Evolutionary conservation across 805 yeast genomes (phyloP).

Genomic region (Wickerhamiella brachini): DNA sequence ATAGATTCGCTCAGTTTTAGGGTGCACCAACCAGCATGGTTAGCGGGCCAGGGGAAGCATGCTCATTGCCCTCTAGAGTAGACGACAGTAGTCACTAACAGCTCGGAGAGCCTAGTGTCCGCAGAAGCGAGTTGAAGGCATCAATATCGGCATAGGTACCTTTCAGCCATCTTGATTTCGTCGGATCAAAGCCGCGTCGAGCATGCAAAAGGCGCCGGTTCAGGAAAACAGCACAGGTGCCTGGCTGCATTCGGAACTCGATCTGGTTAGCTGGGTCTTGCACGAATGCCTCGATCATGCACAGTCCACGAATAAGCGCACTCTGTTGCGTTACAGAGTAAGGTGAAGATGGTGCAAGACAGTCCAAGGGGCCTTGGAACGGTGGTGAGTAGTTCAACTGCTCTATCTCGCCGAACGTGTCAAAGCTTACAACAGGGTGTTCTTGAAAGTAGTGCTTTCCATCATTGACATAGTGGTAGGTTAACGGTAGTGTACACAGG

Average conservation of each 20-base stretch:
- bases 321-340: constrained; percentile 28
- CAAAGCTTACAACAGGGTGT: constrained; percentile 51
- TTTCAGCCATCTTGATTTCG: constrained; percentile 51
- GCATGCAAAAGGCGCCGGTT: constrained; percentile 62
- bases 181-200: constrained; percentile 35
- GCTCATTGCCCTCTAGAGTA: too few species aligned
- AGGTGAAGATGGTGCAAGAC: constrained; percentile 1
- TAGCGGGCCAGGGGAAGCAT: too few species aligned
- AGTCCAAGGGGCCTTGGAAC: constrained; percentile 65
- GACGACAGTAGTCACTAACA: too few species aligned
- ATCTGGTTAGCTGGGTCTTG: constrained; percentile 41
- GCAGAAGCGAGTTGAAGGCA: constrained; percentile 30
- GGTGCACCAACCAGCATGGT: too few species aligned
- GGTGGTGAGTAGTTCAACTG: constrained; percentile 64
- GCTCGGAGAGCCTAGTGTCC: too few species aligned
- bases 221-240: constrained; percentile 52
- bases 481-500: constrained; percentile 45
- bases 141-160: constrained; percentile 68
- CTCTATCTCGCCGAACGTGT: constrained; percentile 20
- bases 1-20: too few species aligned
- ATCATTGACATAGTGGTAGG: constrained; percentile 53
- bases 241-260: constrained; percentile 40
- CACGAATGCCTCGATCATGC: constrained; percentile 45
- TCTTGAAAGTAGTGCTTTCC: constrained; percentile 47
- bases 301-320: constrained; percentile 45